phyloP scores from a whole-genome alignment of 805 yeast genomes.

The Zygosaccharomyces bisporus region DNA sequence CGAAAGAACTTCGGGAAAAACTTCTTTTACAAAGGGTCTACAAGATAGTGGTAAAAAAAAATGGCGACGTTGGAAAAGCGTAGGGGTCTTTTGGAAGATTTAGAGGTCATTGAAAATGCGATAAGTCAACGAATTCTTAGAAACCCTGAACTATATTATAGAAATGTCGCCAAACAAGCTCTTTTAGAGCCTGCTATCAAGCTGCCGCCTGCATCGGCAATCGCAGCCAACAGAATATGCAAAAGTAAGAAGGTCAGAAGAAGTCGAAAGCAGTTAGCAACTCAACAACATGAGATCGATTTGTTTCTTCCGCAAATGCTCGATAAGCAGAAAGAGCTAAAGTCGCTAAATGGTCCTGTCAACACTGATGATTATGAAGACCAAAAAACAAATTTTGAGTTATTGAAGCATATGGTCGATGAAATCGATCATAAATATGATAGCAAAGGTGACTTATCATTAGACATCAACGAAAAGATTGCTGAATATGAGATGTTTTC shows the following conservation, averaged over 20 bases:
- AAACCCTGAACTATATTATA: slow-evolving; percentile 54
- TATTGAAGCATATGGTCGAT: slow-evolving; percentile 22
- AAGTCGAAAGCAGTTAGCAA: slow-evolving; percentile 44
- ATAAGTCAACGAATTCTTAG: slow-evolving; percentile 56
- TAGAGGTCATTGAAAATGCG: slow-evolving; percentile 68
- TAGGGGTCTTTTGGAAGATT: slow-evolving; percentile 50
- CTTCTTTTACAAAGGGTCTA: no score
- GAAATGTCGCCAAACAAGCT: slow-evolving; percentile 16
- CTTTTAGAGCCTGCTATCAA: slow-evolving; percentile 4
- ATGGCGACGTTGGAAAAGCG: slow-evolving; percentile 36
- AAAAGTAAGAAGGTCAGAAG: slow-evolving; percentile 41
- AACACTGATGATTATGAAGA: slow-evolving; percentile 32
- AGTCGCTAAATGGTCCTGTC: slow-evolving; percentile 25
- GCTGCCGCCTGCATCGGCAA: slow-evolving; percentile 13
- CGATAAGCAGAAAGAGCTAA: slow-evolving; percentile 29
- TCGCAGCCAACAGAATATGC: slow-evolving; percentile 33
- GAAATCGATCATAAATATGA: slow-evolving; percentile 11
- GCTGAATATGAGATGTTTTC: slow-evolving; percentile 29
- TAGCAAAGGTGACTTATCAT: slow-evolving; percentile 29
- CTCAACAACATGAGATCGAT: slow-evolving; percentile 67
- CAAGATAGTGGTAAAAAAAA: no score
- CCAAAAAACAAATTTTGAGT: slow-evolving; percentile 29
- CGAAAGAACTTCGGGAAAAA: no score
- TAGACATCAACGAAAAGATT: slow-evolving; percentile 14
- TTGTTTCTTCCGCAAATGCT: slow-evolving; percentile 47